A percentile compares a stretch with the other conserved stretches of the same genome.
These are phyloP conservation scores for Solanum bulbocastanum DNA, from an alignment of 257 asterid genomes.

Conservation along the genomic window DNA sequence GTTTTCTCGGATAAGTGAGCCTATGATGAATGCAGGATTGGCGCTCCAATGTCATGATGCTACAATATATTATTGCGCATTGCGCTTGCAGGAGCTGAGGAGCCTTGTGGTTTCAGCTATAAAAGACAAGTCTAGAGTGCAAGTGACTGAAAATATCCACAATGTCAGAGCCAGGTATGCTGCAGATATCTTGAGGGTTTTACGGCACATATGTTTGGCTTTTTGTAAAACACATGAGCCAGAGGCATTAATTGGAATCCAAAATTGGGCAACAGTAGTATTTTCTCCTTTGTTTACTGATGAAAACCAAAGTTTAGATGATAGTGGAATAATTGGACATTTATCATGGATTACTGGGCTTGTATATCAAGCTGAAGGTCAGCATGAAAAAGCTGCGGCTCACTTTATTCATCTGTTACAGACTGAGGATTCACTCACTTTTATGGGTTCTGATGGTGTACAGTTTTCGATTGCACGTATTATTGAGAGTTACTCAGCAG, in stretches of 20 bases:
- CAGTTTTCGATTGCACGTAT: constrained; percentile 83
- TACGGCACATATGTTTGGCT: constrained; percentile 59
- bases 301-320: constrained; percentile 40
- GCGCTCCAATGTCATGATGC: constrained; percentile 89
- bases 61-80: constrained; percentile 65
- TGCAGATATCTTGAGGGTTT: constrained; percentile 62
- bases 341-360: constrained; percentile 93
- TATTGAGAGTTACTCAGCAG: constrained; percentile 72
- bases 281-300: constrained; percentile 67
- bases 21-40: constrained; percentile 98
- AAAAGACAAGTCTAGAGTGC: constrained; percentile 61
- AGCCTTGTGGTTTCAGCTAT: constrained; percentile 47
- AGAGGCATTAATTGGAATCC: constrained; percentile 75
- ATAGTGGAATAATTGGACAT: constrained; percentile 32
- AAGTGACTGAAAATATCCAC: constrained; percentile 46
- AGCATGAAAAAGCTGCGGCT: constrained; percentile 96
- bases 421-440: constrained; percentile 73
- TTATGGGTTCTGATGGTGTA: constrained; percentile 83
- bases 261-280: constrained; percentile 66
- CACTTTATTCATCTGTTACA: constrained; percentile 74
- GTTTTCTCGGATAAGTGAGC: constrained; percentile 98
- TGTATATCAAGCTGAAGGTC: constrained; percentile 82
- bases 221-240: constrained; percentile 72
- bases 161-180: constrained; percentile 51
- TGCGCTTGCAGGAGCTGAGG: constrained; percentile 66